Percentiles rank a stretch among this genome's conserved stretches.
These are phyloP conservation scores for Boletus rubropictus DNA, from an alignment of 768 basidiomycete genomes.

Conservation along the genomic window DNA sequence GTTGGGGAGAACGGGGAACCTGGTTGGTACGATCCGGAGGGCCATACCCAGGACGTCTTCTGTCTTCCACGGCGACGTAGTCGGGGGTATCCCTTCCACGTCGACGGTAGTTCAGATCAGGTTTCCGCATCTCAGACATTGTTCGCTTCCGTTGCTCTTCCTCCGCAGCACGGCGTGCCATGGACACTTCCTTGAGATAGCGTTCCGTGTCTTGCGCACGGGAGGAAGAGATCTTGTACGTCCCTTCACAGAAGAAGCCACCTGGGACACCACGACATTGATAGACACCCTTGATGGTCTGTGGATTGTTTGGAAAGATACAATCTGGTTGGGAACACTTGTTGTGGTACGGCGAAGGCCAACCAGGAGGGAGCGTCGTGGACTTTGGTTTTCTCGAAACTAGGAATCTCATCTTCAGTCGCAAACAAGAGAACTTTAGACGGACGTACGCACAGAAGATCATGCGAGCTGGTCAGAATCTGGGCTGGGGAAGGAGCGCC, in stretches of 20 bases:
- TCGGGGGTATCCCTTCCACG: slow-evolving; percentile 11
- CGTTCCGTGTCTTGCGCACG: slow-evolving; percentile 31
- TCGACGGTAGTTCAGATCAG: slow-evolving; percentile 19
- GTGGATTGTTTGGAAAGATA: slow-evolving; percentile 28
- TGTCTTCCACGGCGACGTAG: slow-evolving; percentile 5
- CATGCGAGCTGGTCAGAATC: slow-evolving; percentile 17
- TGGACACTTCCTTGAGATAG: slow-evolving; percentile 25
- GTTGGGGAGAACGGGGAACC: slow-evolving; percentile 3
- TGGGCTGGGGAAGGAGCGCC: not conserved
- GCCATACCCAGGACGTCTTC: not conserved
- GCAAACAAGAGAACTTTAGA: not conserved
- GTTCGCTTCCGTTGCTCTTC: slow-evolving; percentile 30
- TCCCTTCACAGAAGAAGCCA: slow-evolving; percentile 33
- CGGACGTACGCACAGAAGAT: slow-evolving; percentile 23
- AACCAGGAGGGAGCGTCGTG: slow-evolving; percentile 25
- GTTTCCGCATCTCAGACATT: slow-evolving; percentile 21
- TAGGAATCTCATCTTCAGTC: slow-evolving; percentile 2
- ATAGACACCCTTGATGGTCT: slow-evolving; percentile 28
- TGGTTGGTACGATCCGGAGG: slow-evolving; percentile 6
- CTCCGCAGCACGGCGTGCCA: slow-evolving; percentile 21
- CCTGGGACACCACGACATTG: slow-evolving; percentile 31
- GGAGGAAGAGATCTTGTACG: slow-evolving; percentile 30
- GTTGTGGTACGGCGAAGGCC: slow-evolving; percentile 36
- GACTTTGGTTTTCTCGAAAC: slow-evolving; percentile 30
- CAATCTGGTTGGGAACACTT: slow-evolving; percentile 34